Base-by-base conservation (phyloP, 805 yeast species). In the Nadsonia fulvescens region DNA sequence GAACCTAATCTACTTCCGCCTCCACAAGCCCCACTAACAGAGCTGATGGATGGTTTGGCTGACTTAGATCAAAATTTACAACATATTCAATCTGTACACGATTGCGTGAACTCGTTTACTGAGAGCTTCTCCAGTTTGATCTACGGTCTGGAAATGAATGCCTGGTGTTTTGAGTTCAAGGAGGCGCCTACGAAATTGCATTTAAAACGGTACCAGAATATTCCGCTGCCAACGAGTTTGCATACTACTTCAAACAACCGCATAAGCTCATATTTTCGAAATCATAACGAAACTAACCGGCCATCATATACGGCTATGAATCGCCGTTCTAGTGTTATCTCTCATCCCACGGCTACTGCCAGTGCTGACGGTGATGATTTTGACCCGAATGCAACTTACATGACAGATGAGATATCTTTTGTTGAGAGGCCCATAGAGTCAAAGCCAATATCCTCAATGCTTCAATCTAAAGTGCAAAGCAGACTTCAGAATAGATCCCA, bases 121-220 rank as follows among this genome's bases (percentile, higher is more conserved):
- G 94, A 81, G 47, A 65, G 79, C 2, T 66, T 82, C 38, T 70
- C 78, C 1, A 57, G 83, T 20, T 70, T 81, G 29, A 44, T 81
- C 27, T 78, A 76, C 40, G 93, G 93, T 2, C 49, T 81, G 25
- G 67, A 74, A 43, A 69, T 79, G 47, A 79, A 82, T 40, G 83
- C 91, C 34, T 81, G 89, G 73, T 77, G 93, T 49, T 75, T 75
- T 14, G 82, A 76, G 40, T 77, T 77, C 38, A 37, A 37, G 6
- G 51, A 48, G 18, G 43, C 43, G 4, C 48, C 48, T 6, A n/a
- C n/a, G n/a, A n/a, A 15, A 15, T 7, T n/a, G 6, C 14, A 11
- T n/a, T n/a, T n/a, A n/a, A n/a, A n/a, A n/a, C n/a, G n/a, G n/a
- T n/a, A n/a, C n/a, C n/a, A n/a, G n/a, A n/a, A n/a, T n/a, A n/a